phyloP scores from a whole-genome alignment of 176 grass and related monocot genomes.

The Elaeis guineensis region DNA sequence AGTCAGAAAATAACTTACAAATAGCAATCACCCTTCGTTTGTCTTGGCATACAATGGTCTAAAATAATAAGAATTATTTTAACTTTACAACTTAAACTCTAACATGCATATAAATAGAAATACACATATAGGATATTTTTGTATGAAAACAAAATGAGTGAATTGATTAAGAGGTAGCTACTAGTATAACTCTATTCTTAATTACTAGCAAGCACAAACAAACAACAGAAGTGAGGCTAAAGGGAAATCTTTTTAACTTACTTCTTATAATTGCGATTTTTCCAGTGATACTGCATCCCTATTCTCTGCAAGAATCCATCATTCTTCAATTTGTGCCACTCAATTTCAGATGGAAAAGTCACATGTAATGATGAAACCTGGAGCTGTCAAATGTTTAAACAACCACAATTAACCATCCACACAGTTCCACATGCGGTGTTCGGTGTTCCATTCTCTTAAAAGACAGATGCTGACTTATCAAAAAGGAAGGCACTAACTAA shows the following conservation, averaged over 20 bases:
- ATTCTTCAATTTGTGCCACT: conserved; percentile 71
- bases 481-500: conserved; percentile 2
- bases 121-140: background rate
- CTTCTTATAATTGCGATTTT: conserved; percentile 88
- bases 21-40: no score
- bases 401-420: no score
- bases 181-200: background rate
- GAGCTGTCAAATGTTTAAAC: conserved; percentile 45
- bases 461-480: background rate
- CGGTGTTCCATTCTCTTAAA: background rate
- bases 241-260: conserved; percentile 12
- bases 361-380: conserved; percentile 78
- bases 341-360: conserved; percentile 91
- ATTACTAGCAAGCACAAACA: background rate
- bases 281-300: conserved; percentile 95
- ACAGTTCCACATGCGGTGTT: background rate
- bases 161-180: background rate
- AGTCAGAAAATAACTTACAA: no score
- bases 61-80: no score
- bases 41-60: no score
- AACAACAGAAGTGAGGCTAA: background rate
- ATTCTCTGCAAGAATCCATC: conserved; percentile 71
- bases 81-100: no score
- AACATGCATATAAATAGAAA: no score
- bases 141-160: background rate